Conservation (phyloP, 2,329 filamentous ascomycete species). For the Fusarium brachygibbosum region DNA sequence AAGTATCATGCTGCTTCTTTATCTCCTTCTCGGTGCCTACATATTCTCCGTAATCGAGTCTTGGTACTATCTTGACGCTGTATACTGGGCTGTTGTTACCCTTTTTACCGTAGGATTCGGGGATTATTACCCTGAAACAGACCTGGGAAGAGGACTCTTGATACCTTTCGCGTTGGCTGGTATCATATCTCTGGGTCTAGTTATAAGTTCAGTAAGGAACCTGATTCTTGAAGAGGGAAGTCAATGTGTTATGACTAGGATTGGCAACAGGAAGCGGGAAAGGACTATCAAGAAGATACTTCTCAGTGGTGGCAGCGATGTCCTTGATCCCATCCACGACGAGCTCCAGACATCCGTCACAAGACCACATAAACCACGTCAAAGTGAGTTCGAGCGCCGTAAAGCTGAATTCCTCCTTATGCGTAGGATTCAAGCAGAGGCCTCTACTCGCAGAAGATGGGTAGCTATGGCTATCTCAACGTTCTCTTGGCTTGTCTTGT, state of each 20-base stretch:
- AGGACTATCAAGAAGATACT: neutral
- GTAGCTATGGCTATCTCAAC: constrained; percentile 4
- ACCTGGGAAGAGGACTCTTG: neutral
- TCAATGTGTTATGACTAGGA: neutral
- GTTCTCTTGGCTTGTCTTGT: constrained; percentile 1
- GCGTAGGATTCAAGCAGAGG: neutral
- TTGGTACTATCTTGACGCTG: neutral
- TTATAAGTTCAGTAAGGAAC: constrained; percentile 3
- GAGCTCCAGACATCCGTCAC: neutral
- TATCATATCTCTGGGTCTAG: constrained; percentile 3
- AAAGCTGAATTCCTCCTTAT: constrained; percentile 5
- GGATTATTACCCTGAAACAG: neutral
- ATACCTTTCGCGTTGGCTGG: constrained; percentile 1
- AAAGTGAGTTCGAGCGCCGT: constrained; percentile 1
- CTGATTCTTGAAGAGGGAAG: neutral
- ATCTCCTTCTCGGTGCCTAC: constrained; percentile 1
- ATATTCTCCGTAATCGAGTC: neutral
- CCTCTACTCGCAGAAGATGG: constrained; percentile 1
- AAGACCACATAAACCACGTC: neutral
- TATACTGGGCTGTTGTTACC: constrained; percentile 4
- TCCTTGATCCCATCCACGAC: neutral
- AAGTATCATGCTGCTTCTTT: constrained; percentile 1
- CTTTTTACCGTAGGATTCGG: constrained; percentile 10
- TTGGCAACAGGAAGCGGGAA: neutral
- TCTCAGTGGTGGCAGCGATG: neutral